Evolutionary conservation across 305 asterid genomes (phyloP), one percentile per base, ranked within the genome.

Genomic region (Fraxinus baroniana): DNA sequence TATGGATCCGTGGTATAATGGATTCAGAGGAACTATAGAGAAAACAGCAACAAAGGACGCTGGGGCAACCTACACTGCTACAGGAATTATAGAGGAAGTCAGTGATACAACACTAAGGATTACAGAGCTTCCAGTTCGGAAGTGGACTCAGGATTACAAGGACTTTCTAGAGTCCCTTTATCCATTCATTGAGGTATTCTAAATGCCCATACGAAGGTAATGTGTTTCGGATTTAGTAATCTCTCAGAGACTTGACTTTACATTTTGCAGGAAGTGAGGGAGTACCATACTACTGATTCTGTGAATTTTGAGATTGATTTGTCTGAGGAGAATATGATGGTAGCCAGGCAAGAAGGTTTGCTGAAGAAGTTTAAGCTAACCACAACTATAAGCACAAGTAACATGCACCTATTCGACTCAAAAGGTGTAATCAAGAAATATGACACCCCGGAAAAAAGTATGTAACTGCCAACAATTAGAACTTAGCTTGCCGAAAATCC

Each of bases 1-100:
- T 3, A 97, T 97, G 97, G 90, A 92, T 82, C 98, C 99, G 74
- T 96, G 99, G 98, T 96, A 96, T 78, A 91, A 86, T 88, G 98
- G 98, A 75, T 96, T 94, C 87, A 84, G 74, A 83, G 99, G 99
- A 79, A 81, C 87, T 46, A 91, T 94, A 30, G 95, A 91, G 90
- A 92, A 88, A 86, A 88, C 90, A 64, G 90, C 89, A 52, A 88
- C 91, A 73, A 94, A 91, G 81, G 98, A 94, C 79, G 83, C 87
- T 71, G 96, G 94, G 49, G 78, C 6, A 64, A 84, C 88, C 90
- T 96, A 93, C 89, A 91, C 94, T 22, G 83, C 89, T 72, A 89
- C 85, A 80, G 99, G 98, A 86, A 37, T 88, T 26, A 85, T 94
- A 44, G 98, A 93, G 72, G 98, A 96, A 88, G 86, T 90, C 28